Percentiles rank a stretch among this genome's conserved stretches.
phyloP scores from a whole-genome alignment of 257 asterid species.

The Ilex asprella region DNA sequence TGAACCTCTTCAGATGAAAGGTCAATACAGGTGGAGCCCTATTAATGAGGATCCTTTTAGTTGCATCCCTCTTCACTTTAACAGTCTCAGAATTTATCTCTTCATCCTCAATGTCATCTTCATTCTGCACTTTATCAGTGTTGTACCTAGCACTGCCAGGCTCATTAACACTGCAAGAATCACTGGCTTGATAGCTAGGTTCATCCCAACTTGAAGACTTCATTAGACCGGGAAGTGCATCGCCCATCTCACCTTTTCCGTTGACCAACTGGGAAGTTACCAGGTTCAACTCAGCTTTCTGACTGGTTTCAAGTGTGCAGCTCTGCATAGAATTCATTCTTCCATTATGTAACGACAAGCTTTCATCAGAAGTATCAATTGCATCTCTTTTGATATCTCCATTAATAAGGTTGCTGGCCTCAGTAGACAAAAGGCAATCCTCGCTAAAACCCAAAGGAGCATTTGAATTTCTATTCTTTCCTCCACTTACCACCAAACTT shows the following conservation, averaged over 20 bases:
- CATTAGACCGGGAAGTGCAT: slow-evolving; percentile 13
- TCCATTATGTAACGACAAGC: slow-evolving; percentile 13
- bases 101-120: slow-evolving; percentile 39
- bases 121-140: slow-evolving; percentile 23
- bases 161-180: slow-evolving; percentile 11
- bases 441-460: slow-evolving; percentile 12
- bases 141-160: slow-evolving; percentile 12
- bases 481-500: slow-evolving; percentile 20
- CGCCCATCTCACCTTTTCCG: slow-evolving; percentile 9
- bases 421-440: slow-evolving; percentile 2
- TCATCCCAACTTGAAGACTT: slow-evolving; percentile 23
- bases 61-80: slow-evolving; percentile 90
- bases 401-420: slow-evolving; percentile 13
- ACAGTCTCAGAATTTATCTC: slow-evolving; percentile 34
- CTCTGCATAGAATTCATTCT: slow-evolving; percentile 21
- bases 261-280: slow-evolving; percentile 22
- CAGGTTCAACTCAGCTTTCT: slow-evolving; percentile 22
- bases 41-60: slow-evolving; percentile 58
- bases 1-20: slow-evolving; percentile 78
- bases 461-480: slow-evolving; percentile 18
- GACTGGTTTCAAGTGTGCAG: slow-evolving; percentile 14
- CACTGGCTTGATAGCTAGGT: slow-evolving; percentile 16
- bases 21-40: slow-evolving; percentile 75
- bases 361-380: slow-evolving; percentile 23
- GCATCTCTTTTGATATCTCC: slow-evolving; percentile 22